phyloP scores from a whole-genome alignment of 2,329 filamentous ascomycete species.

The Aspergillus phoenicis region DNA sequence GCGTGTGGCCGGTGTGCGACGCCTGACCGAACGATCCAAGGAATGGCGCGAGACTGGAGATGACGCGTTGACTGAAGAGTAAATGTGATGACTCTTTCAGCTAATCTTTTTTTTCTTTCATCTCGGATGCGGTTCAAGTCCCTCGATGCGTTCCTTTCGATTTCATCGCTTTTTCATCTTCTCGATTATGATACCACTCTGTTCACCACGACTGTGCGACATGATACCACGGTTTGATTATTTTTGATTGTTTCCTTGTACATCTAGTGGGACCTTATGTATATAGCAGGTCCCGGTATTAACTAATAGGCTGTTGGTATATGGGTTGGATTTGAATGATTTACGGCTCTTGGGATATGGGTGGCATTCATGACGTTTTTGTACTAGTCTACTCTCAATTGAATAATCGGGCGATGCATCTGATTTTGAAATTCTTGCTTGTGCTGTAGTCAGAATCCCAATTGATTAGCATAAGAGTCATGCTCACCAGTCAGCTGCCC shows the following conservation, averaged over 20 bases:
- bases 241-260: constrained; percentile 11
- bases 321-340: constrained; percentile 4
- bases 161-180: constrained; percentile 20
- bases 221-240: constrained; percentile 36
- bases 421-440: background rate
- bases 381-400: constrained; percentile 1
- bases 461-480: too few species aligned
- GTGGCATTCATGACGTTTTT: constrained; percentile 4
- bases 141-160: constrained; percentile 15
- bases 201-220: constrained; percentile 38
- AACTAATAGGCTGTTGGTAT: constrained; percentile 3
- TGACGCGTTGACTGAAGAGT: constrained; percentile 66
- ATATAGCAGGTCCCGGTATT: constrained; percentile 12
- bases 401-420: background rate
- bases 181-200: constrained; percentile 45
- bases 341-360: constrained; percentile 7
- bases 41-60: constrained; percentile 89
- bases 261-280: constrained; percentile 5
- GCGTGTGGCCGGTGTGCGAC: constrained; percentile 77
- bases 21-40: constrained; percentile 77
- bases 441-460: background rate
- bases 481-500: too few species aligned
- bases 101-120: constrained; percentile 6
- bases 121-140: background rate
- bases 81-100: constrained; percentile 14